Percentiles rank a stretch among this genome's conserved stretches.
phyloP scores from a whole-genome alignment of 345 rosid genomes.

The Populus deltoides region DNA sequence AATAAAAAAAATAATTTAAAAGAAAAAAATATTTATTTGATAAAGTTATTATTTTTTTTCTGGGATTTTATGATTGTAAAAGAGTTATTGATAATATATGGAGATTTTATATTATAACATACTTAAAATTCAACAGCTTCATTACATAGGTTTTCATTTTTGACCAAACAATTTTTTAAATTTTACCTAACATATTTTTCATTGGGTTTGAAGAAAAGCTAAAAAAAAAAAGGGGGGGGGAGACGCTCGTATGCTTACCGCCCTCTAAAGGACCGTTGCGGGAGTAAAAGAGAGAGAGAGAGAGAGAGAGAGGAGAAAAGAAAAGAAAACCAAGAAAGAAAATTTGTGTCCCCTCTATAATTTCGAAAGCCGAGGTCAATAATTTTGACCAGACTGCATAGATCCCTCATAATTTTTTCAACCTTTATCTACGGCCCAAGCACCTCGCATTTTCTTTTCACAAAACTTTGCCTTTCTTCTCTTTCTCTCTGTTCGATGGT shows the following conservation, averaged over 20 bases:
- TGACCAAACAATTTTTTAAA: background rate
- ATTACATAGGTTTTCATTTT: background rate
- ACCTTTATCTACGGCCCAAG: slow-evolving; percentile 38
- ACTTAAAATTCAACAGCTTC: too few relatives aligned
- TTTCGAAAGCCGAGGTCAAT: slow-evolving; percentile 22
- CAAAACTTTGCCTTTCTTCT: background rate
- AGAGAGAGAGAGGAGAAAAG: too few relatives aligned
- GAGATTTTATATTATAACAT: too few relatives aligned
- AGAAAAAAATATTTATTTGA: too few relatives aligned
- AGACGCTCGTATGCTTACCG: too few relatives aligned
- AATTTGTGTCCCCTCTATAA: background rate
- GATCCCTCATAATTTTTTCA: background rate
- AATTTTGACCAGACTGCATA: slow-evolving; percentile 38
- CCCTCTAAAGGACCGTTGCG: too few relatives aligned
- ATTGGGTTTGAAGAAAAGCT: too few relatives aligned
- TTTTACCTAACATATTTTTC: slow-evolving; percentile 7
- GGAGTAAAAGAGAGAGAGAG: too few relatives aligned
- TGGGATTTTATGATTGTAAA: too few relatives aligned
- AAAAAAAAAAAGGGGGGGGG: background rate
- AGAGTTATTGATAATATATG: too few relatives aligned
- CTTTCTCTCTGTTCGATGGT: slow-evolving; percentile 11
- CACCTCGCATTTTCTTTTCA: slow-evolving; percentile 11
- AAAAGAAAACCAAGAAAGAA: background rate
- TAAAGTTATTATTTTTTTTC: too few relatives aligned
- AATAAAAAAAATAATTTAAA: too few relatives aligned